A percentile compares a stretch with the other conserved stretches of the same genome.
Evolutionary conservation across 805 yeast genomes (phyloP).

Genomic region (Candida broadrunensis): DNA sequence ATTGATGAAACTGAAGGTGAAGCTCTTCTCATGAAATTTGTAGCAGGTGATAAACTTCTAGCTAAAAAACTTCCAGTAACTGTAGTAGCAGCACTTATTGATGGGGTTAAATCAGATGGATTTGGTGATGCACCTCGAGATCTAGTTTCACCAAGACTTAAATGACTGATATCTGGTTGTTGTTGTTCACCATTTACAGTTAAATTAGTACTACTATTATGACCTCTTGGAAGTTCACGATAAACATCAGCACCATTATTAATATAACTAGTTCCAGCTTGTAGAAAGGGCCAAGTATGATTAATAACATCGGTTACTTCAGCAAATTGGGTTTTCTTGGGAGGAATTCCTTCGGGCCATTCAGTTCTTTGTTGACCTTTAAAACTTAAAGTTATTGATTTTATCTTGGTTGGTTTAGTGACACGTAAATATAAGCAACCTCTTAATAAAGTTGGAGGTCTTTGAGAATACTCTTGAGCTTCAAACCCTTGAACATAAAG

Average conservation of each 20-base stretch:
- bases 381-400: slow-evolving; percentile 57
- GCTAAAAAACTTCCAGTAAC: slow-evolving; percentile 19
- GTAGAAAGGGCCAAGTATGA: slow-evolving; percentile 91
- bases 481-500: slow-evolving; percentile 82
- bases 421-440: slow-evolving; percentile 75
- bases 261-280: slow-evolving; percentile 16
- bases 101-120: not conserved
- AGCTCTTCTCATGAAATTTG: slow-evolving; percentile 21
- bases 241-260: slow-evolving; percentile 50
- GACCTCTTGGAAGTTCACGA: slow-evolving; percentile 16
- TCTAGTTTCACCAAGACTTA: slow-evolving; percentile 29
- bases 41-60: slow-evolving; percentile 21
- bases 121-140: slow-evolving; percentile 8
- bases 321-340: slow-evolving; percentile 62
- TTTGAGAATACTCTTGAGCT: slow-evolving; percentile 54
- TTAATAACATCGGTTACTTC: slow-evolving; percentile 67
- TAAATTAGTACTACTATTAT: slow-evolving; percentile 1
- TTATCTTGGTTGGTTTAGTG: slow-evolving; percentile 68
- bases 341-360: slow-evolving; percentile 99
- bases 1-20: slow-evolving; percentile 22
- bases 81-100: slow-evolving; percentile 1
- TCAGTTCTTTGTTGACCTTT: slow-evolving; percentile 76
- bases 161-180: slow-evolving; percentile 33
- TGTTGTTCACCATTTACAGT: no score
- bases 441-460: slow-evolving; percentile 77